A percentile compares a stretch with the other conserved stretches of the same genome.
These are phyloP conservation scores for Ettlia oleoabundans DNA, from an alignment of 139 green algal genomes.

Conservation along the genomic window DNA sequence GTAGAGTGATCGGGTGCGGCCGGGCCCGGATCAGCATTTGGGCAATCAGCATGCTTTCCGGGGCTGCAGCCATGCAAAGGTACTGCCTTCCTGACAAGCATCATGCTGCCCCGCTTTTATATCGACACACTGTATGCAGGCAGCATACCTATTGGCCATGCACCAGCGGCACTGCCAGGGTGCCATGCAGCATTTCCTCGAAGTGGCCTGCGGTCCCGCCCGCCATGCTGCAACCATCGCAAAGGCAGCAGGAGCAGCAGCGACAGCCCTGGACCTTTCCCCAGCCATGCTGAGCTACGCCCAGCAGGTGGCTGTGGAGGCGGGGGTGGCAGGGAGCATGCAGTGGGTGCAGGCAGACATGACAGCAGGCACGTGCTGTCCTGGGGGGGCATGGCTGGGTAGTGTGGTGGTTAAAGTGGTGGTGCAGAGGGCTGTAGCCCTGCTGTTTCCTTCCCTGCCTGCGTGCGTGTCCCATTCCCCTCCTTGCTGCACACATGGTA, in stretches of 20 bases:
- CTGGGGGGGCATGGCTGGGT: too few relatives aligned
- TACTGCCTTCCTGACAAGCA: background rate
- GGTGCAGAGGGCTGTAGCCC: too few relatives aligned
- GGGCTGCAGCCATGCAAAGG: too few relatives aligned
- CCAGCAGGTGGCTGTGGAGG: background rate
- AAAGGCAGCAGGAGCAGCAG: background rate
- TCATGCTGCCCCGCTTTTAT: background rate
- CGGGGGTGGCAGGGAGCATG: conserved; percentile 23
- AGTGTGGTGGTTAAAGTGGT: too few relatives aligned
- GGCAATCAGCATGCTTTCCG: too few relatives aligned
- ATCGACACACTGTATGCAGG: background rate
- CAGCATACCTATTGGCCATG: conserved; percentile 29
- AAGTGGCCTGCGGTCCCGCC: conserved; percentile 43
- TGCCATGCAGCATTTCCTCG: conserved; percentile 26
- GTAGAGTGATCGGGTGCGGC: too few relatives aligned
- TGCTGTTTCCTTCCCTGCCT: too few relatives aligned
- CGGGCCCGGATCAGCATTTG: too few relatives aligned
- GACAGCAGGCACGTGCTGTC: too few relatives aligned
- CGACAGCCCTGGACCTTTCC: conserved; percentile 30
- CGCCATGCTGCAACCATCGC: conserved; percentile 29
- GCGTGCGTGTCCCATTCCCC: too few relatives aligned
- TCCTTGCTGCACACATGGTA: too few relatives aligned
- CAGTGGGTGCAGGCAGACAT: conserved; percentile 43
- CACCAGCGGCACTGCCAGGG: conserved; percentile 21
- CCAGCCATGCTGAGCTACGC: conserved; percentile 40